Conservation (phyloP, 805 yeast species). For the Grigorovia jiainica region DNA sequence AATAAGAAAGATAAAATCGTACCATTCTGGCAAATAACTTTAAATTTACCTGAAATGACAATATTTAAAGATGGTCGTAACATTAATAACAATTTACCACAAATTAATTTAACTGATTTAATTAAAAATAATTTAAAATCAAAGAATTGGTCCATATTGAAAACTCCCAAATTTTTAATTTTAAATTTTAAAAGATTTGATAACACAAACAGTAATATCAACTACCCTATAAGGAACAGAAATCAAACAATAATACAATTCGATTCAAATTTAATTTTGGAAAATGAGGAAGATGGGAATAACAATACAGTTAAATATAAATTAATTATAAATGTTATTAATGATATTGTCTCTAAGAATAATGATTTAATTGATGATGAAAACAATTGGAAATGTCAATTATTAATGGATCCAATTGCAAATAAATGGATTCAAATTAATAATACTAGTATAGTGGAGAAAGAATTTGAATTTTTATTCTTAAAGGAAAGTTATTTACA, state of each 20-base stretch:
- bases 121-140: constrained; percentile 31
- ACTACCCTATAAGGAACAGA: constrained; percentile 31
- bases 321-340: constrained; percentile 41
- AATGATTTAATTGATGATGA: constrained; percentile 25
- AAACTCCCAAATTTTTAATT: constrained; percentile 48
- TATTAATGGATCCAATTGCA: constrained; percentile 29
- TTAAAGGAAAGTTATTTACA: constrained; percentile 56
- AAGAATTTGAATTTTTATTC: constrained; percentile 51
- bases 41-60: constrained; percentile 53
- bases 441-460: constrained; percentile 37
- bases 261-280: constrained; percentile 27
- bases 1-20: constrained; percentile 7
- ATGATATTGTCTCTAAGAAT: constrained; percentile 16
- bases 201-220: constrained; percentile 13
- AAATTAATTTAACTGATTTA: constrained; percentile 37
- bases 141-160: too few relatives aligned
- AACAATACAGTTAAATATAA: constrained; percentile 26
- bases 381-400: constrained; percentile 42
- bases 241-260: constrained; percentile 60
- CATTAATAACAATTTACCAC: constrained; percentile 39
- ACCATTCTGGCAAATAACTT: constrained; percentile 32
- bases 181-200: constrained; percentile 50
- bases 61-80: constrained; percentile 42
- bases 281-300: too few relatives aligned
- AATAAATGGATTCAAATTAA: constrained; percentile 51